Evolutionary conservation across 2,329 filamentous ascomycete species (phyloP), one percentile per base, ranked within the genome.

Genomic region (Daldinia eschscholtzii): DNA sequence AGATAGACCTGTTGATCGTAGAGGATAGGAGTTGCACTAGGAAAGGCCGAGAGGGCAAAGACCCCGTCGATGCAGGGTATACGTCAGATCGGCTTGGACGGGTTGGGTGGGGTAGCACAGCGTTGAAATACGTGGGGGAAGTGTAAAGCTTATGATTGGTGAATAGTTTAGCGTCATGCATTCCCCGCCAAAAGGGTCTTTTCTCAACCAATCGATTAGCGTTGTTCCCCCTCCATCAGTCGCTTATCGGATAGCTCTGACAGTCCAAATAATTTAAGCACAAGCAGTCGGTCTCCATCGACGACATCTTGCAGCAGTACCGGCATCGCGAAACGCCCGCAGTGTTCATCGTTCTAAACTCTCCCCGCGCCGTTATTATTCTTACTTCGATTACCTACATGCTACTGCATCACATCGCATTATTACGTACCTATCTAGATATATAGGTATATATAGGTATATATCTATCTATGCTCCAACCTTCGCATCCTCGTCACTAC

Each of bases 241-340:
- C 61, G 46, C 39, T 64, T 59, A 64, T 71, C 48, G 61, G 53
- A 57, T 50, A 57, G 61, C 64, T 52, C 64, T 57, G 6, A 55
- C 33, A n/a, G n/a, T 37, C 33, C 48, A 53, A 35, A 53, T 15
- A 53, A 53, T 35, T 20, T n/a, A 37, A 55, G 4, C 52, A 33
- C 10, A 7, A 35, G 30, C 30, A 33, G n/a, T 7, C 26, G 26
- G 46, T 52, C 46, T 33, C 44, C 41, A 33, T 70, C 72, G 67
- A 74, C 72, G 73, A 72, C 71, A 74, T 70, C 35, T 28, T 71
- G 70, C 71, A 72, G 71, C 18, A 58, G 2, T 2, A 35, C 33
- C 23, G 41, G 23, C 44, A 61, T 56, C 50, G 28, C 37, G 26
- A 35, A 52, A 15, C n/a, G 26, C 44, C 59, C 46, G 35, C 7